Evolutionary conservation across 768 basidiomycete species (phyloP), one percentile per base, ranked within the genome.

Genomic region (Fomitopsis pulvina): DNA sequence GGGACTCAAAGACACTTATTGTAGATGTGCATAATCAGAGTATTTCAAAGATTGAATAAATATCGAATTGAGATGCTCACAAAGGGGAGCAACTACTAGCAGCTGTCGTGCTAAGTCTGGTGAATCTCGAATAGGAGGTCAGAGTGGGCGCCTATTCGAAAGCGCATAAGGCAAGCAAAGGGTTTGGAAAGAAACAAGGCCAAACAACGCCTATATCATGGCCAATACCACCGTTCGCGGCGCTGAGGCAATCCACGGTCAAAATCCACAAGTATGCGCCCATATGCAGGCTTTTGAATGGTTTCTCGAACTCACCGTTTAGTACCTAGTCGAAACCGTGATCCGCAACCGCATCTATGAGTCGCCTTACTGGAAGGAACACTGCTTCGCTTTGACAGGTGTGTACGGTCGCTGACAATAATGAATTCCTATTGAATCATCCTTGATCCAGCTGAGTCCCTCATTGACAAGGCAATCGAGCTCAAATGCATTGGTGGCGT

Each of bases 311-410:
- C 55, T 63, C 53, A 62, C 54, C 59, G 7, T 52, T 41, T 64
- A 96, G 92, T 90, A 79, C 66, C 73, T 99, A 66, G 87, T 99
- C 25, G 96, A 98, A 75, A 95, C 91, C 30, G 90, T 97, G 54
- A 94, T 98, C 57, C 83, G 96, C 47, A 90, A 85, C 62, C 81
- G 96, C 53, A 96, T 99, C 53, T 99, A 95, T 74, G 95, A 98
- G 66, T 87, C 88, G 0, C 66, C 75, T 6, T 99, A 81, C 68
- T 99, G 95, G 95, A 99, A 99, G 71, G 95, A 99, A 64, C 92
- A 96, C 58, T 99, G 95, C 64, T 99, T 99, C 64, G 95, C 95
- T 20, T 72, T 99, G 41, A 96, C 92, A 52, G 92, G 92, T 89
- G 44, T 45, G 76, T 67, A 12, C 16, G 41, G 11, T 21, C 32